Percentiles rank a stretch among this genome's conserved stretches.
These are phyloP conservation scores for Acrocalymma vagum DNA, from an alignment of 2,329 filamentous ascomycete genomes.

Conservation along the genomic window DNA sequence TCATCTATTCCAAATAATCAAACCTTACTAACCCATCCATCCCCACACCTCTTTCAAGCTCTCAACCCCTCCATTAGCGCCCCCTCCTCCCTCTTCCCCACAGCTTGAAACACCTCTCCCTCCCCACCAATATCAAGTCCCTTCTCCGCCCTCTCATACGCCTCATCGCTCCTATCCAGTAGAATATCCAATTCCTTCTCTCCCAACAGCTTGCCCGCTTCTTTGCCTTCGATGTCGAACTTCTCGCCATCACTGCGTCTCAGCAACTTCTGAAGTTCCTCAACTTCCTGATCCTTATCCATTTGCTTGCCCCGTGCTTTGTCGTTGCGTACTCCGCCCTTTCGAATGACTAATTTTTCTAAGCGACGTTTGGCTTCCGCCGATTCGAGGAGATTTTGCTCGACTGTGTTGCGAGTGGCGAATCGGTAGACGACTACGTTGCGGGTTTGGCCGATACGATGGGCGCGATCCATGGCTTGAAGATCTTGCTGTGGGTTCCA, in stretches of 20 bases:
- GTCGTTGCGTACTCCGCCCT: slow-evolving; percentile 73
- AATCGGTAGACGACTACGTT: slow-evolving; percentile 95
- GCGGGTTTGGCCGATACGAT: slow-evolving; percentile 90
- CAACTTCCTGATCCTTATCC: slow-evolving; percentile 54
- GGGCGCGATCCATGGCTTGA: slow-evolving; percentile 93
- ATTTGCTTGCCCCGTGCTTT: slow-evolving; percentile 60
- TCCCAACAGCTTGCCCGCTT: slow-evolving; percentile 73
- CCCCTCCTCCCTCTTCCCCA: slow-evolving; percentile 76
- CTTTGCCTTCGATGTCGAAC: slow-evolving; percentile 63
- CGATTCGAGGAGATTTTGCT: slow-evolving; percentile 84
- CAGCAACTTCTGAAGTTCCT: slow-evolving; percentile 57
- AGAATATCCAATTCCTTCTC: slow-evolving; percentile 80
- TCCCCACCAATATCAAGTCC: slow-evolving; percentile 76
- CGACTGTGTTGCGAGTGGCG: slow-evolving; percentile 91
- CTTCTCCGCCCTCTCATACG: slow-evolving; percentile 77
- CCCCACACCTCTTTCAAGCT: slow-evolving; percentile 37
- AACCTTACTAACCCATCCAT: too few relatives aligned
- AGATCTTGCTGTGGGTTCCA: slow-evolving; percentile 98
- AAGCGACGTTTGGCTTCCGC: slow-evolving; percentile 91
- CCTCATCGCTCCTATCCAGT: slow-evolving; percentile 76
- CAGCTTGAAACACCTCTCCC: slow-evolving; percentile 70
- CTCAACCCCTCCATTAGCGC: slow-evolving; percentile 60
- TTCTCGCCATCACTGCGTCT: slow-evolving; percentile 73
- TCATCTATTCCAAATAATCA: too few relatives aligned
- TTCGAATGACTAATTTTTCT: slow-evolving; percentile 95